phyloP scores from a whole-genome alignment of 2,329 filamentous ascomycete genomes.

The Albifimbria verrucaria region DNA sequence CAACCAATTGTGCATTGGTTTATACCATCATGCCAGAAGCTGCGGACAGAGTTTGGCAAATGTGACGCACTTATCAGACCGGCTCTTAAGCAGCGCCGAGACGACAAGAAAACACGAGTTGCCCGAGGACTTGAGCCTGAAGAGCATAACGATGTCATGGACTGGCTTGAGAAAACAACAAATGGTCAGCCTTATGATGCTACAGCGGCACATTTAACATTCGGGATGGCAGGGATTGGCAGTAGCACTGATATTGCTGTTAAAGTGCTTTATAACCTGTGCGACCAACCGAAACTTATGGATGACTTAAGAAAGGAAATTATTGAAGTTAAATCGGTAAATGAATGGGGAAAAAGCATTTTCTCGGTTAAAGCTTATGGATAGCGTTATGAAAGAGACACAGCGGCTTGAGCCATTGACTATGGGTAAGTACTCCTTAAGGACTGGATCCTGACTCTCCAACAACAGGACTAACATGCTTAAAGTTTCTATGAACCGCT shows the following conservation, averaged over 20 bases:
- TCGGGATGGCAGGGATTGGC: neutral
- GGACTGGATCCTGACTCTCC: neutral
- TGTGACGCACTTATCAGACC: neutral
- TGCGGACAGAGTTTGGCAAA: neutral
- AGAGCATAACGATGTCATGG: neutral
- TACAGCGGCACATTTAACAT: neutral
- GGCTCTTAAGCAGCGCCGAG: neutral
- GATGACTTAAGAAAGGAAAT: neutral
- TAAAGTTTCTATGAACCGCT: conserved; percentile 8
- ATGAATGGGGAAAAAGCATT: neutral
- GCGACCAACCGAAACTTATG: neutral
- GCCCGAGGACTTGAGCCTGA: neutral
- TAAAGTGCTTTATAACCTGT: neutral
- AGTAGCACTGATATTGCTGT: neutral
- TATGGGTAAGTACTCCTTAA: conserved; percentile 18
- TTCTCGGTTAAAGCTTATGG: conserved; percentile 38
- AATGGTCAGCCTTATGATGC: neutral
- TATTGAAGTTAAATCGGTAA: neutral
- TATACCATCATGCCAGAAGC: neutral
- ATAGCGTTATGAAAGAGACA: conserved; percentile 49
- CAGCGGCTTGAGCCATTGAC: conserved; percentile 42
- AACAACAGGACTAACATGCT: neutral
- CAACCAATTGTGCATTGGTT: neutral
- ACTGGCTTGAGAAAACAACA: neutral
- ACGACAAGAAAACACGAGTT: neutral